Conservation (phyloP, 2,329 filamentous ascomycete species). For the Didymellaceae sp. region DNA sequence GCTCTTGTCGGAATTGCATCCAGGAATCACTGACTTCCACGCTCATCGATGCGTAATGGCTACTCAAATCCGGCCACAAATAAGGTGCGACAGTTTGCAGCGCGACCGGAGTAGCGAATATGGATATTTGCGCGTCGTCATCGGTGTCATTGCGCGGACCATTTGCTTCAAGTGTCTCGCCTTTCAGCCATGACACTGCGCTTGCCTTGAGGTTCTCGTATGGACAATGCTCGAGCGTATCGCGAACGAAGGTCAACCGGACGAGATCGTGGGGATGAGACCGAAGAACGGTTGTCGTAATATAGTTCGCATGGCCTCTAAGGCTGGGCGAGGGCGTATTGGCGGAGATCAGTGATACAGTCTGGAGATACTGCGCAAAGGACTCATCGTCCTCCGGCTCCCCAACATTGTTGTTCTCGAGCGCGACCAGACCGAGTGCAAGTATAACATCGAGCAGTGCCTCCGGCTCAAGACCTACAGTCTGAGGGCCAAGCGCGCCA, state of each 20-base stretch:
- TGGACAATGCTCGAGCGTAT: slow-evolving; percentile 61
- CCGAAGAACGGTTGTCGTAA: slow-evolving; percentile 58
- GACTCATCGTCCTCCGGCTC: slow-evolving; percentile 57
- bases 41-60: slow-evolving; percentile 44
- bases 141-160: slow-evolving; percentile 30
- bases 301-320: slow-evolving; percentile 57
- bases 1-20: slow-evolving; percentile 58
- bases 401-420: slow-evolving; percentile 54
- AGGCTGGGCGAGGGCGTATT: slow-evolving; percentile 57
- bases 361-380: slow-evolving; percentile 61
- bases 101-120: slow-evolving; percentile 57
- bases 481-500: slow-evolving; percentile 46
- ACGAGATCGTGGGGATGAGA: slow-evolving; percentile 60
- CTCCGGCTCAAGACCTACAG: slow-evolving; percentile 52
- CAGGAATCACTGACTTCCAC: slow-evolving; percentile 37
- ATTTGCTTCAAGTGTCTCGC: slow-evolving; percentile 61
- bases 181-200: slow-evolving; percentile 66
- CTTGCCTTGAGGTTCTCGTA: slow-evolving; percentile 63
- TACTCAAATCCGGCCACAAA: slow-evolving; percentile 59
- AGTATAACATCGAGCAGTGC: slow-evolving; percentile 62
- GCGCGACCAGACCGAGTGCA: slow-evolving; percentile 58
- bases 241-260: slow-evolving; percentile 61
- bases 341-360: slow-evolving; percentile 56
- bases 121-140: slow-evolving; percentile 27
- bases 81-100: slow-evolving; percentile 57